Evolutionary conservation across 2,329 filamentous ascomycete species (phyloP), one percentile per base, ranked within the genome.

Genomic region (Xylaria multiplex): DNA sequence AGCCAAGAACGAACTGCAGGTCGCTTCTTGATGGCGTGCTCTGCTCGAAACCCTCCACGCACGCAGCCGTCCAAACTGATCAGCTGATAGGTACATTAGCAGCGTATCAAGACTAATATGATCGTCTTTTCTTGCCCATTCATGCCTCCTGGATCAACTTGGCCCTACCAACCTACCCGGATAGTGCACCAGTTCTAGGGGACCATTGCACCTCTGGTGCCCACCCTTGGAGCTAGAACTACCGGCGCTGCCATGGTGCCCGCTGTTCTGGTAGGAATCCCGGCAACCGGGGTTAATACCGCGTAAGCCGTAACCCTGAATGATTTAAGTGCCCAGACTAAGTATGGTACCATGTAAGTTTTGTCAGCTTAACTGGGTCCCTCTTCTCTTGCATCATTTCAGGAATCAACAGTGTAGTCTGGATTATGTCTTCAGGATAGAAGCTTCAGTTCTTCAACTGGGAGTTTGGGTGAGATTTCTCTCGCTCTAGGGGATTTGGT

Each of bases 301-400:
- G 46, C 54, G 46, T 32, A 45, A 61, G 53, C 52, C 14, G 32
- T 48, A 27, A 43, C 9, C 22, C 22, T 27, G 53, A 37, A 55
- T 43, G 22, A 30, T 55, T 22, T 43, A 30, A 22, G 22, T 55
- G 22, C 35, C 52, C 42, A 27, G 27, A 13, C 35, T 37, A 37
- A 8, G 45, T 54, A 43, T n/a, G 27, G 45, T 58, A 9, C 37
- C 53, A 53, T 52, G 37, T 54, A 58, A 52, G 37, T 52, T 58
- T 63, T 63, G 61, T 63, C 54, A 63, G 54, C 37, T 48, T 22
- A 57, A 46, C 61, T 37, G 35, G 53, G 48, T 35, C 46, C 40
- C 40, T 37, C 30, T 32, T 49, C 32, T 22, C 43, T 22, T 42
- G 37, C 52, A 50, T 50, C 27, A 27, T 27, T 27, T 27, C 27